Base-by-base conservation (phyloP, 306 rosid genomes). In the Vicia faba region DNA sequence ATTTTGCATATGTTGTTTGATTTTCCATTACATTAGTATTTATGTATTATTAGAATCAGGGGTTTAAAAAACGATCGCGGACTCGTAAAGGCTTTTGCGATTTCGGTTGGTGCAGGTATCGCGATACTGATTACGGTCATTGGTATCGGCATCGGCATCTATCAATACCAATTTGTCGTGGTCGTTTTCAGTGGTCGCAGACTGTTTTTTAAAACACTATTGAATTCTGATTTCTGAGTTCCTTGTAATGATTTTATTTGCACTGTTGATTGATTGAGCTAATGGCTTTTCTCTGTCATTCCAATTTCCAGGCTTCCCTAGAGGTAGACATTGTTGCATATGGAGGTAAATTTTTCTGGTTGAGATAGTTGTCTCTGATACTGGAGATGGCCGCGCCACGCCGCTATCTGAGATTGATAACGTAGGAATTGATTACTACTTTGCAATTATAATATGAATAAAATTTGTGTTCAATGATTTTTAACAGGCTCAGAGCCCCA, bases 311-410 rank as follows among this genome's bases (percentile, higher is more conserved):
- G 98, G 88, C 88, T 56, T 75, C 74, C 61, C 64, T 93, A 25
- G 85, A 89, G 75, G 97, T 93, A 14, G 96, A 89, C 63, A 79
- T 88, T 64, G 91, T 93, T 78, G 97, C 95, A 45, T 89, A 93
- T 79, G 98, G 96, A 86, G 98, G 98, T 93, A 55, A 26, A 1
- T 26, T 55, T 54, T 55, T 5, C 4, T 35, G 5, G 19, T 55
- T 26, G 38, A 55, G 61, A 55, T 26, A 15, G 0, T 26, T 36
- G 36, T 20, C 2, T 20, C 23, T 20, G 23, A 20, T 1, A 20
- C 23, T 20, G 23, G 23, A 20, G 23, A 20, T 20, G 23, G 23
- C 23, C 23, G 23, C 23, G 23, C 23, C 23, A 20, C 23, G 23
- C 23, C 1, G 2, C 23, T 20, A 20, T 20, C 23, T 20, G 23